Percentiles rank a stretch among this genome's conserved stretches.
Evolutionary conservation across 768 basidiomycete genomes (phyloP).

Genomic region (Tricholoma flavovirens): DNA sequence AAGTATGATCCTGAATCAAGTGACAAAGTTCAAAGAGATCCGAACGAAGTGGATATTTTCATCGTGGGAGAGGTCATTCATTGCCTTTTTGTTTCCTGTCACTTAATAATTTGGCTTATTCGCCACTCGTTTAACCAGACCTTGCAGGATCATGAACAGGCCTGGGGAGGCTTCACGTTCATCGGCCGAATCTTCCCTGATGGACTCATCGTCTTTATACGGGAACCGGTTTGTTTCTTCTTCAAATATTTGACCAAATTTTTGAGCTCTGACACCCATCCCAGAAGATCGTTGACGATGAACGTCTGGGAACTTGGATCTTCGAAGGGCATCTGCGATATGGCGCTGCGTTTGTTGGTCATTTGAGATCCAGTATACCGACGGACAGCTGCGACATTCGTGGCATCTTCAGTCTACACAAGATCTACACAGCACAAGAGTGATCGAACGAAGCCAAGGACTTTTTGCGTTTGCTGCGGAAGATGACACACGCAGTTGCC

Average conservation of each 20-base stretch:
- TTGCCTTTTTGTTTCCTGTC: conserved; percentile 8
- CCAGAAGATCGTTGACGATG: conserved; percentile 36
- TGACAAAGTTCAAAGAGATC: conserved; percentile 6
- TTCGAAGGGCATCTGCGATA: conserved; percentile 53
- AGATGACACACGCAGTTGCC: neutral
- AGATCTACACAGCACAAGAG: conserved; percentile 19
- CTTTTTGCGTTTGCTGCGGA: neutral
- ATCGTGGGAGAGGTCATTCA: conserved; percentile 40
- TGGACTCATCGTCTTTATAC: conserved; percentile 54
- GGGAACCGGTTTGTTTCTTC: conserved; percentile 44
- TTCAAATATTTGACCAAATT: neutral
- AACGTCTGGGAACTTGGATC: conserved; percentile 43
- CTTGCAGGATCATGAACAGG: conserved; percentile 43
- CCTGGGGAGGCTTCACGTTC: conserved; percentile 64
- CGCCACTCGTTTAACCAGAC: conserved; percentile 34
- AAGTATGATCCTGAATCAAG: conserved; percentile 13
- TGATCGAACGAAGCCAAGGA: conserved; percentile 6
- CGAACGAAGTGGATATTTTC: conserved; percentile 25
- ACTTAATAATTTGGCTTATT: conserved; percentile 1
- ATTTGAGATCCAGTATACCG: conserved; percentile 38
- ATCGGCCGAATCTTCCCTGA: conserved; percentile 53
- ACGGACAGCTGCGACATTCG: conserved; percentile 30
- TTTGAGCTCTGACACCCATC: neutral
- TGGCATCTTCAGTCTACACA: conserved; percentile 57
- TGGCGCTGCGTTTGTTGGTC: conserved; percentile 46